A percentile compares a stretch with the other conserved stretches of the same genome.
Conservation (phyloP, 2,329 filamentous ascomycete genomes). For the Pyricularia sp. region DNA sequence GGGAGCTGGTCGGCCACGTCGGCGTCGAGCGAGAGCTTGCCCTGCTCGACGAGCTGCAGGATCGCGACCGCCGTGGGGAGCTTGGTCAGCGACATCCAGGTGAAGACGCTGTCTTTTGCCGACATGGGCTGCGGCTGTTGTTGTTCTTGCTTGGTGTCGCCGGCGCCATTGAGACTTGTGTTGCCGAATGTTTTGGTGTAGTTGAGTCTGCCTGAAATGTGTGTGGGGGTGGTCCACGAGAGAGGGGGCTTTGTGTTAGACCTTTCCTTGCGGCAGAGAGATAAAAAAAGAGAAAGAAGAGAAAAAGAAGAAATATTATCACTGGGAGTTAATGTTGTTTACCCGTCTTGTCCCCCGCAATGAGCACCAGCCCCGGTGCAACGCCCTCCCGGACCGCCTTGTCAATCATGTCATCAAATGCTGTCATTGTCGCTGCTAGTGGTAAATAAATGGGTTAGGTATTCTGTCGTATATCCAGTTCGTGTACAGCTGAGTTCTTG, state of each 20-base stretch:
- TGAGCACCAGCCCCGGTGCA: constrained; percentile 11
- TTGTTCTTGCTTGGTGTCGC: not conserved
- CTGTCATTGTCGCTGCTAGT: constrained; percentile 1
- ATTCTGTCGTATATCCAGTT: not conserved
- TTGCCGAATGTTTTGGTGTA: constrained; percentile 12
- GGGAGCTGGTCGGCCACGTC: constrained; percentile 17
- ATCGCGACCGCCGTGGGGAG: constrained; percentile 31
- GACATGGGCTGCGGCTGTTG: constrained; percentile 8
- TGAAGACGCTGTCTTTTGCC: constrained; percentile 16
- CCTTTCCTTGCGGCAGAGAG: not conserved
- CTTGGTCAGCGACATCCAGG: constrained; percentile 24
- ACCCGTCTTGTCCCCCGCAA: constrained; percentile 10
- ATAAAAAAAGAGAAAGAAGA: not conserved
- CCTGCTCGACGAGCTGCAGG: constrained; percentile 33
- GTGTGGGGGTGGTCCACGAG: not conserved
- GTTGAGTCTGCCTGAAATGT: constrained; percentile 12
- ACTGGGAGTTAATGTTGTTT: not conserved
- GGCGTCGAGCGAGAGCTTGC: constrained; percentile 29
- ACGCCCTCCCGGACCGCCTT: constrained; percentile 10
- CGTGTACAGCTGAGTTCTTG: not conserved
- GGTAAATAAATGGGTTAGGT: not conserved
- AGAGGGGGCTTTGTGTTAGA: not conserved
- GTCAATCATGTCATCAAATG: constrained; percentile 9
- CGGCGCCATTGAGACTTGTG: constrained; percentile 8
- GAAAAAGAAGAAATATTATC: not conserved